phyloP scores from a whole-genome alignment of 352 stramenopile genomes.

The Globisporangium heterothallicum region DNA sequence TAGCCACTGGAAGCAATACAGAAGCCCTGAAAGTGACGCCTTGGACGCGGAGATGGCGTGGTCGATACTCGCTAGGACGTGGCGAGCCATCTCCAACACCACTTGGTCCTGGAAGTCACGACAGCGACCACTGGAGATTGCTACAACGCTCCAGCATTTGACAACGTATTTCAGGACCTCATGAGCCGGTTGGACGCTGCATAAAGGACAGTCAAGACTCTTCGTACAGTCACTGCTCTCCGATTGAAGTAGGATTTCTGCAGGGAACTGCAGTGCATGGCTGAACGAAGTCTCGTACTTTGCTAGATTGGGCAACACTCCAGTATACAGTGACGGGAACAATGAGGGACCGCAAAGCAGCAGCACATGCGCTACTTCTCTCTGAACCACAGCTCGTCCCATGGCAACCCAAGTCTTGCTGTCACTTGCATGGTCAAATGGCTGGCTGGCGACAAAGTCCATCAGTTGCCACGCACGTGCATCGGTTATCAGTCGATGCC shows the following conservation, averaged over 20 bases:
- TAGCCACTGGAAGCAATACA: constrained; percentile 32
- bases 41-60: constrained; percentile 17
- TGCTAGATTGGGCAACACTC: constrained; percentile 8
- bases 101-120: neutral
- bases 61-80: constrained; percentile 23
- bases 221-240: neutral
- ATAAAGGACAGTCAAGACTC: constrained; percentile 4
- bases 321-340: neutral
- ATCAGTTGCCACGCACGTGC: constrained; percentile 14
- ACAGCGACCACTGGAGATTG: constrained; percentile 5
- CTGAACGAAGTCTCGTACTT: neutral
- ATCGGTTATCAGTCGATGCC: neutral
- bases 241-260: neutral
- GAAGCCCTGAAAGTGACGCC: constrained; percentile 13
- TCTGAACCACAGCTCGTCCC: constrained; percentile 6
- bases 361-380: constrained; percentile 8
- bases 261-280: neutral
- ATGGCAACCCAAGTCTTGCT: neutral
- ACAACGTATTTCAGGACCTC: constrained; percentile 25
- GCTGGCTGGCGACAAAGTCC: constrained; percentile 2
- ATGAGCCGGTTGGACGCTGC: constrained; percentile 14
- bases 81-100: constrained; percentile 20
- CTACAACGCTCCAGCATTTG: constrained; percentile 23
- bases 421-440: neutral
- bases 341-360: constrained; percentile 2